Evolutionary conservation across 208 protist species (phyloP), one percentile per base, ranked within the genome.

Genomic region (Borovskyia barvae): DNA sequence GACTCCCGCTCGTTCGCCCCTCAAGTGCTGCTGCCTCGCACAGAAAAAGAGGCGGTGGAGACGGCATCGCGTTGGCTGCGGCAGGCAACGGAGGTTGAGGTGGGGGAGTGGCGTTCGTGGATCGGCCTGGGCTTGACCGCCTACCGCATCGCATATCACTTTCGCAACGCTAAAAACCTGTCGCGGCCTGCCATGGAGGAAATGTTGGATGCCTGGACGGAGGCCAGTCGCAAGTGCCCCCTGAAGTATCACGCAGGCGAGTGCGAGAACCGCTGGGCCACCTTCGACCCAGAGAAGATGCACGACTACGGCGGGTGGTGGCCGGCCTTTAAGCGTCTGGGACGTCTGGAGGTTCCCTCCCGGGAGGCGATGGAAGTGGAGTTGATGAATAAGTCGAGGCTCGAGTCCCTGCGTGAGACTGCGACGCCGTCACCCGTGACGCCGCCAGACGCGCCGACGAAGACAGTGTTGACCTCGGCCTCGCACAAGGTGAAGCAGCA

Each of bases 121-220:
- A 87, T 94, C 45, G 62, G 73, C 5, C 74, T 94, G 8, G 87
- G 87, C 9, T 69, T 94, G 11, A 81, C 71, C 39, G 80, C 87
- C 35, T 92, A 74, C 65, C 83, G 87, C 33, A 24, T 94, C 1
- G 87, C 67, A 0, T 64, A 91, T 47, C 87, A 94, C 47, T 94
- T 94, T 58, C 69, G 76, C 20, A 82, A 90, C 49, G 74, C 82
- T 3, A 54, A 47, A 43, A 56, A 43, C 11, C 59, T 90, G 57
- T 22, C 33, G 24, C 78, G 84, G 19, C 78, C 79, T n/a, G 81
- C 84, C 15, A 83, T 92, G 84, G 80, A 85, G 48, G 79, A 82
- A 66, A 76, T 94, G 72, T 69, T 91, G 5, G 78, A 92, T 22
- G 87, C 87, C n/a, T 94, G 87, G 87, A 58, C 71, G 14, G 78